Conservation (phyloP, 2,329 filamentous ascomycete genomes). For the Colletotrichum salicis region DNA sequence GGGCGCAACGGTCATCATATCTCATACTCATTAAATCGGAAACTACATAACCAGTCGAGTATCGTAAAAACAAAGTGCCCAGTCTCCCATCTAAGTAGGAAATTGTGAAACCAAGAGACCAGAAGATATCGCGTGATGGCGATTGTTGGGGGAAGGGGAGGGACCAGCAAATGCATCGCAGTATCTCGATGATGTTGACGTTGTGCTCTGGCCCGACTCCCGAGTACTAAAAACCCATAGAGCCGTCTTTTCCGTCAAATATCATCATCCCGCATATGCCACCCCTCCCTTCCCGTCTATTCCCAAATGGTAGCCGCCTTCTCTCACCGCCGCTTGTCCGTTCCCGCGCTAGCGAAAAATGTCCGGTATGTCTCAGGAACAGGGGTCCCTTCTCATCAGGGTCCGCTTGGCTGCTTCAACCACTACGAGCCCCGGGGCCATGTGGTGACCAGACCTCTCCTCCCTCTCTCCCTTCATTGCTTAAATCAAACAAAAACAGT, state of each 20-base stretch:
- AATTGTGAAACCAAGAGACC: conserved; percentile 2
- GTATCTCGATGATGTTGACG: background rate
- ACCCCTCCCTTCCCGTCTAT: background rate
- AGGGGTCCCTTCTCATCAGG: conserved; percentile 13
- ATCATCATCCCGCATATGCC: conserved; percentile 33
- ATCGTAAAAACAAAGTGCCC: background rate
- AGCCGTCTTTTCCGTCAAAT: conserved; percentile 23
- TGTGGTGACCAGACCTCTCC: background rate
- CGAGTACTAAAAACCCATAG: conserved; percentile 1
- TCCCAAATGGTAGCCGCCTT: conserved; percentile 7
- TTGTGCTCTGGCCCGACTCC: background rate
- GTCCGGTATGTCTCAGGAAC: conserved; percentile 24
- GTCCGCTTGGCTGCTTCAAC: conserved; percentile 4
- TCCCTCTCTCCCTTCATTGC: background rate
- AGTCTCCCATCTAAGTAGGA: conserved; percentile 2
- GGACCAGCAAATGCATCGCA: background rate
- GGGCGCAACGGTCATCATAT: background rate
- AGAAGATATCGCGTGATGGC: background rate
- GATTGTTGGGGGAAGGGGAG: background rate
- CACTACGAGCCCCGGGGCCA: background rate
- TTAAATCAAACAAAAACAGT: background rate
- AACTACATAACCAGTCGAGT: conserved; percentile 1
- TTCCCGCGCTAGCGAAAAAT: conserved; percentile 19
- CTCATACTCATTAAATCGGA: conserved; percentile 3
- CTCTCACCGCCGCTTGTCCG: conserved; percentile 23